phyloP scores from a whole-genome alignment of 139 green algal genomes.

The Spirogloea muscicola region DNA sequence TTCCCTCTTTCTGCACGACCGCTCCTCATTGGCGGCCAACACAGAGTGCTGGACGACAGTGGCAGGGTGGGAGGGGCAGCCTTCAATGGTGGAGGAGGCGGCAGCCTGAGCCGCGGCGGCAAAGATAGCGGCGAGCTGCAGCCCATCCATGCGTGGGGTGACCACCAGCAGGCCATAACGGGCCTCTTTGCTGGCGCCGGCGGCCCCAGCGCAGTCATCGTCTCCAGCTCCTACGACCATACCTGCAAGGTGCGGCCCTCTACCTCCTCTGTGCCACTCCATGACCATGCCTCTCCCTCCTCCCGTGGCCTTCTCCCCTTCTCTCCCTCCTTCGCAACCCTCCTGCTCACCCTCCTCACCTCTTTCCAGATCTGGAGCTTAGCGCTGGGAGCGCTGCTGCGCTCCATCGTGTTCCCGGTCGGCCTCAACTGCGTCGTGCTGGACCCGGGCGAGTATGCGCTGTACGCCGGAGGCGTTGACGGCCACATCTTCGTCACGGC shows the following conservation, averaged over 20 bases:
- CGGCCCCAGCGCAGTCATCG: conserved; percentile 53
- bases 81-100: too few species aligned
- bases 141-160: conserved; percentile 53
- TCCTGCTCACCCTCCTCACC: neutral
- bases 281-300: neutral
- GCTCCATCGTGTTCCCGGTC: conserved; percentile 57
- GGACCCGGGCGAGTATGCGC: conserved; percentile 67
- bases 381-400: conserved; percentile 56
- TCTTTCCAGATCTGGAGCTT: conserved; percentile 44
- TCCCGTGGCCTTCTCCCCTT: neutral
- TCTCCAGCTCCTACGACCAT: conserved; percentile 68
- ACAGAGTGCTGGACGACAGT: too few species aligned
- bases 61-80: too few species aligned
- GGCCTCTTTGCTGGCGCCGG: conserved; percentile 55
- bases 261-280: neutral
- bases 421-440: conserved; percentile 57
- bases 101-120: too few species aligned
- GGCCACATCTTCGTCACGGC: conserved; percentile 72
- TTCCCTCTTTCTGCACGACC: too few species aligned
- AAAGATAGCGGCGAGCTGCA: too few species aligned
- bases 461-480: conserved; percentile 71
- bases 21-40: too few species aligned
- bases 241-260: conserved; percentile 56
- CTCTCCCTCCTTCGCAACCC: neutral
- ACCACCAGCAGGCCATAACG: conserved; percentile 82